phyloP scores from a whole-genome alignment of 495 filamentous ascomycete species.

The Aspergillus indologenus region DNA sequence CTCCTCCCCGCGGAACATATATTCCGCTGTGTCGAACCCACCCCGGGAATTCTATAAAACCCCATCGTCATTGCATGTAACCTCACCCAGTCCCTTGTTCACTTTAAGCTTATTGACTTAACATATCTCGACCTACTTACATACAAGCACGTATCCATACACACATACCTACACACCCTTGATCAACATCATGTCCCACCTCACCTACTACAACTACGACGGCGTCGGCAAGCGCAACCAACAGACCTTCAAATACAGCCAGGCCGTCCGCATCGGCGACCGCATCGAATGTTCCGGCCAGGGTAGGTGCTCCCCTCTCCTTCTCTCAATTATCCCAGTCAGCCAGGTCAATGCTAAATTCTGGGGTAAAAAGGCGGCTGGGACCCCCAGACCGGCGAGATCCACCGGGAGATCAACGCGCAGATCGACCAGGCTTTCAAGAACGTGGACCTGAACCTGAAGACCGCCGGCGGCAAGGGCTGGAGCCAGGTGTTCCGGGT shows the following conservation, averaged over 20 bases:
- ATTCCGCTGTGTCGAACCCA: background rate
- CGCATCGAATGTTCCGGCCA: slow-evolving; percentile 53
- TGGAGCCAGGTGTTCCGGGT: slow-evolving; percentile 56
- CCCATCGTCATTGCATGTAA: slow-evolving; percentile 12
- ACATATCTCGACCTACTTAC: slow-evolving; percentile 16
- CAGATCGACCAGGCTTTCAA: slow-evolving; percentile 54
- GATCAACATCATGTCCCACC: slow-evolving; percentile 36
- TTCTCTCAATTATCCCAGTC: background rate
- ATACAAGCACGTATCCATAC: no score
- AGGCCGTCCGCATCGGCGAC: slow-evolving; percentile 53
- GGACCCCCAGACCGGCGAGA: slow-evolving; percentile 37
- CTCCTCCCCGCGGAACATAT: background rate
- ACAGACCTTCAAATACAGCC: slow-evolving; percentile 45
- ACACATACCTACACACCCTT: no score
- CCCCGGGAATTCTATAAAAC: background rate
- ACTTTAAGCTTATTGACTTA: no score
- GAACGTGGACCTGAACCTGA: slow-evolving; percentile 49
- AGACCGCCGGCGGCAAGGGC: slow-evolving; percentile 52
- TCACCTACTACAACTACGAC: slow-evolving; percentile 42
- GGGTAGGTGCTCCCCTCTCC: slow-evolving; percentile 44
- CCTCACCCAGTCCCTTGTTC: no score
- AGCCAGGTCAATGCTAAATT: background rate
- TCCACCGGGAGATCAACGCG: slow-evolving; percentile 38
- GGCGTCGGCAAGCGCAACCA: slow-evolving; percentile 37
- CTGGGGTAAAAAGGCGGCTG: slow-evolving; percentile 43